These are phyloP conservation scores for Apiospora marii DNA, from an alignment of 2,329 filamentous ascomycete species.

Conservation along the genomic window DNA sequence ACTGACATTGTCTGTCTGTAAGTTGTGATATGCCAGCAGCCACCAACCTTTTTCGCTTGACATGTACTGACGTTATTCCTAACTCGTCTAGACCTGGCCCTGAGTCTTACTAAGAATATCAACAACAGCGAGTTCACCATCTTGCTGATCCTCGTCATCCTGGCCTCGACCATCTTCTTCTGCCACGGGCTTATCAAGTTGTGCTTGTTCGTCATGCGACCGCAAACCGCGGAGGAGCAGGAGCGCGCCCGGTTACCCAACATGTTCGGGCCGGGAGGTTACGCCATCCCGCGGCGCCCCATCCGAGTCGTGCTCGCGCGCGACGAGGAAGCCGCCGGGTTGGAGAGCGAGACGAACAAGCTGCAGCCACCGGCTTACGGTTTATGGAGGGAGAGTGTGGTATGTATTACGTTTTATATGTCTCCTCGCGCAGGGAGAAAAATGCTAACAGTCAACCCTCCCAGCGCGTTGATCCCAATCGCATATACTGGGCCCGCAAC, in stretches of 20 bases:
- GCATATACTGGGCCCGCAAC: slow-evolving; percentile 82
- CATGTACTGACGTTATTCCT: slow-evolving; percentile 15
- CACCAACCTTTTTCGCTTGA: neutral
- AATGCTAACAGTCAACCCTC: neutral
- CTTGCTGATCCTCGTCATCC: slow-evolving; percentile 78
- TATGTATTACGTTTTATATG: slow-evolving; percentile 53
- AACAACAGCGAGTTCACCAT: slow-evolving; percentile 78
- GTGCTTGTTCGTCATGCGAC: slow-evolving; percentile 68
- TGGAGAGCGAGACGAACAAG: slow-evolving; percentile 63
- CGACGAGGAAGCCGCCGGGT: slow-evolving; percentile 73
- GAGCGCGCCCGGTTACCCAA: slow-evolving; percentile 41
- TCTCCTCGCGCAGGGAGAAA: too few relatives aligned
- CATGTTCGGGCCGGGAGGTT: slow-evolving; percentile 66
- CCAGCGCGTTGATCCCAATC: slow-evolving; percentile 79
- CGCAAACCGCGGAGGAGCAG: slow-evolving; percentile 40
- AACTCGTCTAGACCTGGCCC: slow-evolving; percentile 68
- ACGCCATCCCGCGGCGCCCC: slow-evolving; percentile 73
- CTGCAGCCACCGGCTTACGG: slow-evolving; percentile 84
- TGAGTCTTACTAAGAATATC: slow-evolving; percentile 71
- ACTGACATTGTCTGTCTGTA: slow-evolving; percentile 70
- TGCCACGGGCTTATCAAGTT: slow-evolving; percentile 79
- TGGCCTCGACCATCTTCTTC: slow-evolving; percentile 80
- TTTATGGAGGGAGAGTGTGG: slow-evolving; percentile 82
- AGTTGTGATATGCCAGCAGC: slow-evolving; percentile 40
- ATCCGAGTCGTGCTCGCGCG: slow-evolving; percentile 79